A percentile compares a stretch with the other conserved stretches of the same genome.
These are phyloP conservation scores for Coniosporium apollinis DNA, from an alignment of 495 filamentous ascomycete genomes.

Conservation along the genomic window DNA sequence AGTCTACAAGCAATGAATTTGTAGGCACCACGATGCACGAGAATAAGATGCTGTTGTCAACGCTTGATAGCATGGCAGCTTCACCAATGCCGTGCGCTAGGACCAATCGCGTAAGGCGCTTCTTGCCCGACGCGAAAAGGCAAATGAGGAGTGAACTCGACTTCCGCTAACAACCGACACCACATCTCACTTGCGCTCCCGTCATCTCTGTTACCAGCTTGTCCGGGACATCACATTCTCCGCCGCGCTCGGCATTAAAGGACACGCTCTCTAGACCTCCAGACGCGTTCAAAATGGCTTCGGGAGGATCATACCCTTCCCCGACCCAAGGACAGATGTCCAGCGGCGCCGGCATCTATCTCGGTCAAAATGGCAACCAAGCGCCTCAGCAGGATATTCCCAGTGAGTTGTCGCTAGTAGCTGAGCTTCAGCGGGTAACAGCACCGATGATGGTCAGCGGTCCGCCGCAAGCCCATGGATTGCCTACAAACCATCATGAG, in stretches of 20 bases:
- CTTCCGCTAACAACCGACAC: neutral
- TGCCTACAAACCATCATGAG: no score
- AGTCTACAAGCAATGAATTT: no score
- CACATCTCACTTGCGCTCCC: neutral
- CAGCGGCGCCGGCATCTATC: slow-evolving; percentile 4
- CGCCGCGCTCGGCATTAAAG: neutral
- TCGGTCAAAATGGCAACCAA: slow-evolving; percentile 13
- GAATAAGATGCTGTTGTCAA: no score
- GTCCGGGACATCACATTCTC: neutral
- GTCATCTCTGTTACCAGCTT: neutral
- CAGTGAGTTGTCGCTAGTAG: neutral
- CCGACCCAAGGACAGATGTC: slow-evolving; percentile 7
- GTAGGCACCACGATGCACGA: no score
- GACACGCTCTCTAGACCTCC: neutral
- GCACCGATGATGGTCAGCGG: neutral
- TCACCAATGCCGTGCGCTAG: no score
- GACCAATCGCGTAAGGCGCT: no score
- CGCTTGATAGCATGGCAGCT: no score
- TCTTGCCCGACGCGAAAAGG: no score
- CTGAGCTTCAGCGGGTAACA: neutral
- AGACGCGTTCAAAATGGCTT: slow-evolving; percentile 14
- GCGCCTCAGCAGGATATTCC: slow-evolving; percentile 10
- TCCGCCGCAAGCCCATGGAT: no score
- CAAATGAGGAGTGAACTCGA: no score
- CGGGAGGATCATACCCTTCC: slow-evolving; percentile 8